Evolutionary conservation across 1,284 basidiomycete genomes (phyloP), one percentile per base, ranked within the genome.

Genomic region (Puccinia horiana): DNA sequence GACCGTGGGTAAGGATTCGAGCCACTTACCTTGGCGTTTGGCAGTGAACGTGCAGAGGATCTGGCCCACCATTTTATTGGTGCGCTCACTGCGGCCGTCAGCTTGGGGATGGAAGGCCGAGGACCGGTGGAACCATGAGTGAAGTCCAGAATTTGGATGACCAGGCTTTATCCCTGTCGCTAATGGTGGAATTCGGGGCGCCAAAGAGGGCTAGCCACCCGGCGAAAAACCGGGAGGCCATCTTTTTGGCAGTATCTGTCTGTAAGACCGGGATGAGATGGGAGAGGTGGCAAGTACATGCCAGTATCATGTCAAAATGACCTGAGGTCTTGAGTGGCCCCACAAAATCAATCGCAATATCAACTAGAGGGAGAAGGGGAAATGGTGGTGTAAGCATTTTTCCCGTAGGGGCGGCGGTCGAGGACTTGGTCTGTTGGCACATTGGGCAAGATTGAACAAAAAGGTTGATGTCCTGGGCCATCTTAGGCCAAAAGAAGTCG

Each of bases 51-150:
- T 58, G 12, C 82, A 77, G 9, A 85, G 69, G 40, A 81, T 76
- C 63, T 63, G 87, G 2, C 83, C 86, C 0, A 89, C 80, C 0
- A 86, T 88, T 56, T 88, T 88, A 69, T 88, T 88, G 0, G 86
- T 85, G 0, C 83, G 63, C 83, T 88, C 86, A n/a, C 85, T 87
- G 0, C 76, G 16, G 26, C 86, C 84, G 54, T 86, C 85, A 0
- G 85, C 85, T 75, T 86, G 73, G 0, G 85, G 85, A 84, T 85
- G 86, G 70, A 83, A 86, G 0, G 85, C 81, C 0, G 85, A 81
- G 0, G 83, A 85, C 52, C 69, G 83, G 76, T 40, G 75, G 37
- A 82, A 80, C 49, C 72, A 84, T 73, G 8, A 86, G 83, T 0
- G 78, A 70, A 0, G 76, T 65, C 86, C 86, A 87, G 75, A 87